Base-by-base conservation (phyloP, 352 stramenopile genomes). In the Phytophthora fragariae region DNA sequence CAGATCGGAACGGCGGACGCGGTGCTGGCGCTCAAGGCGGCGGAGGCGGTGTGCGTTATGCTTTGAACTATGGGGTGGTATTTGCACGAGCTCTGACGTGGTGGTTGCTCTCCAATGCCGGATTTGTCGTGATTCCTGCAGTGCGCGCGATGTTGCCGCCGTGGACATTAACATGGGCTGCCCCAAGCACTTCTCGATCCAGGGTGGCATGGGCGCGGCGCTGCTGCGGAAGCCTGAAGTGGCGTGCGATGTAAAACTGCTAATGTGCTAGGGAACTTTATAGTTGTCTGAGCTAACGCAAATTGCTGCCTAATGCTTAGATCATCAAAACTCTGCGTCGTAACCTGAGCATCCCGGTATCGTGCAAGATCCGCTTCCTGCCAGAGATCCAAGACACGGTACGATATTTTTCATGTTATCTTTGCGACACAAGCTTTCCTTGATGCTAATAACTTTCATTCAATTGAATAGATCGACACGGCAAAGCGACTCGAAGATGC, bases 131-230 rank as follows among this genome's bases (percentile, higher is more conserved):
- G 41, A 29, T 12, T 41, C 15, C 8, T 64, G 21, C 54, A 94
- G 88, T 6, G 82, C 88, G 21, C 73, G 90, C 3, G 94, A 98
- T 68, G 93, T 98, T 10, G 88, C 87, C 7, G 85, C 90, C n/a
- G 81, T 98, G 33, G 93, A 98, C 71, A 88, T 98, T 70, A 98
- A 98, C 75, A 98, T 98, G 95, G 95, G 95, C 60, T 98, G 95
- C 64, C 95, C 95, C 9, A 98, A 98, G 80, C 88, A 97, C 67
- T 98, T 98, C 61, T 98, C 92, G 15, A 69, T 97, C 29, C 89
- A 97, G 60, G 95, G 93, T 56, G 91, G 92, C 33, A 98, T 98
- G 95, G 95, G 95, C 31, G 90, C 90, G 15, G 91, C 94, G 19
- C 79, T 98, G 29, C 80, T 98, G 24, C 88, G 88, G 54, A 97